Percentiles rank a stretch among this genome's conserved stretches.
Evolutionary conservation across 2,329 filamentous ascomycete genomes (phyloP).

Genomic region (Sporothrix pallida): DNA sequence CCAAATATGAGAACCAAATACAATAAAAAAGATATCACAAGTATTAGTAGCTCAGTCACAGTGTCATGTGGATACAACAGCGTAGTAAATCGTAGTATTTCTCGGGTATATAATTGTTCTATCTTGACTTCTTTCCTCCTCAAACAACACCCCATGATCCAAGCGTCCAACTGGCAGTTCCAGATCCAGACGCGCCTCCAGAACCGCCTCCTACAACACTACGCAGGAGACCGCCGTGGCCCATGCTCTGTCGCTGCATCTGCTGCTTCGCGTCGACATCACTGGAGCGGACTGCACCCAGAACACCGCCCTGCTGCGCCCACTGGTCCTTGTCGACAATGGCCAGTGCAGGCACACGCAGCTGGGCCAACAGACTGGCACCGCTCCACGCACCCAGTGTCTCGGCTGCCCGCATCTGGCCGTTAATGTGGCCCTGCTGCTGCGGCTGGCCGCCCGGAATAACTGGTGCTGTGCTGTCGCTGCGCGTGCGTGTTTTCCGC

Average conservation of each 20-base stretch:
- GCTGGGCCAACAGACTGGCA: conserved; percentile 70
- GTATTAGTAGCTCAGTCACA: no score
- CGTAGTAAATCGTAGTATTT: conserved; percentile 17
- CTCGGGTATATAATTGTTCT: conserved; percentile 14
- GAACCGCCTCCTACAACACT: conserved; percentile 47
- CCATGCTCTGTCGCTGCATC: conserved; percentile 69
- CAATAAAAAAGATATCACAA: not conserved
- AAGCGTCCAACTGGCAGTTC: conserved; percentile 63
- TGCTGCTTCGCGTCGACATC: conserved; percentile 65
- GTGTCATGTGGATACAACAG: not conserved
- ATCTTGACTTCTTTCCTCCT: not conserved
- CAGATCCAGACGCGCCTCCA: conserved; percentile 41
- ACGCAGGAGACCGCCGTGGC: conserved; percentile 54
- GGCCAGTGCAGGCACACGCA: conserved; percentile 71
- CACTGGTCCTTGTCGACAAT: conserved; percentile 75
- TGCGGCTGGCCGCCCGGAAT: conserved; percentile 27
- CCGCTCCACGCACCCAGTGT: conserved; percentile 77
- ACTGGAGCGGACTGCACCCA: conserved; percentile 63
- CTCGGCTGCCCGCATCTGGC: conserved; percentile 68
- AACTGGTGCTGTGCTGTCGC: conserved; percentile 40
- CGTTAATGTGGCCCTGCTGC: conserved; percentile 42
- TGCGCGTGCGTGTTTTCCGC: conserved; percentile 45
- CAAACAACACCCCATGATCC: conserved; percentile 64
- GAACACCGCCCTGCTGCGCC: conserved; percentile 66
- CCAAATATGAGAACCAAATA: not conserved